Evolutionary conservation across 2,329 filamentous ascomycete species (phyloP).

Genomic region (Ascochyta pisi): DNA sequence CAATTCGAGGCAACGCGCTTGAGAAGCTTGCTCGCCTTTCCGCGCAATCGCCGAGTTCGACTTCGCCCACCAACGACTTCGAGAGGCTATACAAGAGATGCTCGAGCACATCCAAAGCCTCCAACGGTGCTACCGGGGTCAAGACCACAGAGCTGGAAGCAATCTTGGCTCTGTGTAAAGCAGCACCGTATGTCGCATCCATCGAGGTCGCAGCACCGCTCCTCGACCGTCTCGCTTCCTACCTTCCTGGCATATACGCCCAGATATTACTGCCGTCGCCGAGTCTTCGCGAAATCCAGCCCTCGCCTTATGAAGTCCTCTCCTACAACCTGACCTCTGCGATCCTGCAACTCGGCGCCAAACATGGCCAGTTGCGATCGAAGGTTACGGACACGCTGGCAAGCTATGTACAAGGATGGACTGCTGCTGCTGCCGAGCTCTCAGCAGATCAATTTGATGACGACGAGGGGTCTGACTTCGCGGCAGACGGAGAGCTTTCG

Average conservation of each 20-base stretch:
- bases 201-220: conserved; percentile 78
- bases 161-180: conserved; percentile 87
- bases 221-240: conserved; percentile 78
- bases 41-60: conserved; percentile 44
- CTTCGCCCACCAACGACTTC: conserved; percentile 47
- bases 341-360: conserved; percentile 78
- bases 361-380: conserved; percentile 72
- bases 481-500: conserved; percentile 61
- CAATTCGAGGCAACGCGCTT: conserved; percentile 57
- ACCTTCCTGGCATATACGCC: conserved; percentile 82
- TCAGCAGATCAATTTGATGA: conserved; percentile 62
- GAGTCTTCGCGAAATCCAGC: conserved; percentile 81
- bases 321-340: conserved; percentile 80
- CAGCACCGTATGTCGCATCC: conserved; percentile 76
- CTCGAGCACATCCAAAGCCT: conserved; percentile 25
- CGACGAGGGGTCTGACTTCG: conserved; percentile 59
- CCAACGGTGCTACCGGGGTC: conserved; percentile 42
- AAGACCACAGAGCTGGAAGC: conserved; percentile 91
- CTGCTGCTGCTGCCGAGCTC: conserved; percentile 64
- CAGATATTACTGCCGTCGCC: conserved; percentile 82
- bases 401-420: conserved; percentile 75
- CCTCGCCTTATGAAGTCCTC: conserved; percentile 86
- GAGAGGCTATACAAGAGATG: conserved; percentile 52
- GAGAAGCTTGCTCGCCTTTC: conserved; percentile 59
- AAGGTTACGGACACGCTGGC: conserved; percentile 71